These are phyloP conservation scores for Aspergillus aculeatus DNA, from an alignment of 2,329 filamentous ascomycete genomes.

Conservation along the genomic window DNA sequence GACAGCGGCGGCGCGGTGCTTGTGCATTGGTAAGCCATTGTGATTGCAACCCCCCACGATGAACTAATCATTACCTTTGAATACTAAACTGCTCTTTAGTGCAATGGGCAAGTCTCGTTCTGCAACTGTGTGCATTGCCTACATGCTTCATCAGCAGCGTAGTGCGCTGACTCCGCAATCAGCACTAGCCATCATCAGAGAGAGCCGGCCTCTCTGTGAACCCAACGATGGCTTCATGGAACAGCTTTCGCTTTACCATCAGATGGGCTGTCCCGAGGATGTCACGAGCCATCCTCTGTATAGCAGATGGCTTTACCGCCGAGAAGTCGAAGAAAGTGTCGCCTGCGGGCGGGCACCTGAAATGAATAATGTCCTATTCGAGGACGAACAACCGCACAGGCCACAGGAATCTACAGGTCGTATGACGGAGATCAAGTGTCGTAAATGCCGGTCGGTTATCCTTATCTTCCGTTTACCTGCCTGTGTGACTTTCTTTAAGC, in stretches of 20 bases:
- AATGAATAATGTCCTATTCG: slow-evolving; percentile 72
- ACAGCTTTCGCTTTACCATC: slow-evolving; percentile 82
- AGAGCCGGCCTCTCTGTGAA: slow-evolving; percentile 73
- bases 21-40: slow-evolving; percentile 65
- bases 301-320: slow-evolving; percentile 71
- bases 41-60: not conserved
- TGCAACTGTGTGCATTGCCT: slow-evolving; percentile 78
- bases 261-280: slow-evolving; percentile 75
- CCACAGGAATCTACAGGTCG: slow-evolving; percentile 22
- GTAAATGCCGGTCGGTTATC: slow-evolving; percentile 74
- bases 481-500: not conserved
- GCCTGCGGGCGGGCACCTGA: slow-evolving; percentile 77
- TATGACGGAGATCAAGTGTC: slow-evolving; percentile 71
- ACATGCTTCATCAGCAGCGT: slow-evolving; percentile 65
- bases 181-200: slow-evolving; percentile 68
- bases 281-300: slow-evolving; percentile 72
- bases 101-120: slow-evolving; percentile 96
- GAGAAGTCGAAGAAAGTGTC: slow-evolving; percentile 65
- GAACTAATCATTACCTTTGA: not conserved
- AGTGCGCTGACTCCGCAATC: slow-evolving; percentile 59
- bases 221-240: slow-evolving; percentile 90
- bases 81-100: slow-evolving; percentile 49
- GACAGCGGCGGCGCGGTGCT: slow-evolving; percentile 60
- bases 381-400: slow-evolving; percentile 48
- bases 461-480: not conserved